These are phyloP conservation scores for Cryptosporidium sp. DNA, from an alignment of 169 alveolate species.

Conservation along the genomic window DNA sequence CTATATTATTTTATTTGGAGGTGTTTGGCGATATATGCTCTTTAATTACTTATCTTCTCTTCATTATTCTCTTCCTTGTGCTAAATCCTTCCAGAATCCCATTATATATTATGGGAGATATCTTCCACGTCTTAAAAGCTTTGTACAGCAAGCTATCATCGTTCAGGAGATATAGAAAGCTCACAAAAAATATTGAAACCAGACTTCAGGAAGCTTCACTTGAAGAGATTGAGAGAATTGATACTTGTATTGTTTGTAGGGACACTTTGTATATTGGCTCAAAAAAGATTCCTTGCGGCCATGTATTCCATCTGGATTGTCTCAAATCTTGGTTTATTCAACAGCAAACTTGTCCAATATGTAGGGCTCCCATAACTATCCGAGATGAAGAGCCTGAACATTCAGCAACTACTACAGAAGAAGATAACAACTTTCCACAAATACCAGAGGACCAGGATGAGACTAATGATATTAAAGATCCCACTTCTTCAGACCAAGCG, in stretches of 20 bases:
- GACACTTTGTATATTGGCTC: conserved; percentile 85
- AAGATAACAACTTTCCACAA: neutral
- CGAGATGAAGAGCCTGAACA: conserved; percentile 64
- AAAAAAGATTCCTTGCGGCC: conserved; percentile 88
- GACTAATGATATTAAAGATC: neutral
- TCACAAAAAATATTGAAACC: conserved; percentile 71
- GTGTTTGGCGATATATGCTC: conserved; percentile 57
- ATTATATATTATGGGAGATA: conserved; percentile 88
- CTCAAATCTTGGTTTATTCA: conserved; percentile 88
- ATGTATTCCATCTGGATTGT: conserved; percentile 86
- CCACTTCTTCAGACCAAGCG: neutral
- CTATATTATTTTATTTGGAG: conserved; percentile 47
- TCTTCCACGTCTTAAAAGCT: conserved; percentile 83
- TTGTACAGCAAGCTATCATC: conserved; percentile 76
- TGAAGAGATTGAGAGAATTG: conserved; percentile 85
- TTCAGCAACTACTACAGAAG: neutral
- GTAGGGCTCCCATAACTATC: conserved; percentile 77
- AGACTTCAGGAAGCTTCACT: conserved; percentile 86
- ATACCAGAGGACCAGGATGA: neutral
- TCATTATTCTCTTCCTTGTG: conserved; percentile 82
- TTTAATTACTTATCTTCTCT: conserved; percentile 38
- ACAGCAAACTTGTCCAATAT: conserved; percentile 87
- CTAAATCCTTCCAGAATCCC: conserved; percentile 88
- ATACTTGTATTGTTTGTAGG: conserved; percentile 90
- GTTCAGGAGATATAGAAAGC: conserved; percentile 78